Evolutionary conservation across 2,329 filamentous ascomycete species (phyloP).

Genomic region (Claviceps citrina): DNA sequence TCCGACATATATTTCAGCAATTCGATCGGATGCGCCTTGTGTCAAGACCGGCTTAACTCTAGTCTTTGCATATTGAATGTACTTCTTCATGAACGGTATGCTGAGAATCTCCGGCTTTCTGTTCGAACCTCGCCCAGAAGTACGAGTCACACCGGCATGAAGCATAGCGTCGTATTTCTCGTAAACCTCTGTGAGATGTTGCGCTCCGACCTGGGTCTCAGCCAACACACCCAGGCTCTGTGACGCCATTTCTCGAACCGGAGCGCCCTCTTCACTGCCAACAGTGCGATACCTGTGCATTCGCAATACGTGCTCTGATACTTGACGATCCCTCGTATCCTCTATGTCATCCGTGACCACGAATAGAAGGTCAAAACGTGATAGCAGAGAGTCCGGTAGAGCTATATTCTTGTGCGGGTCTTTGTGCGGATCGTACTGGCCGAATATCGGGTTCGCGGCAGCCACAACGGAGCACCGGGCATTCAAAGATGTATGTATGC

Average conservation of each 20-base stretch:
- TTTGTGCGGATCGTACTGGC: conserved; percentile 96
- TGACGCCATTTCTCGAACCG: conserved; percentile 72
- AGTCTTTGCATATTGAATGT: conserved; percentile 94
- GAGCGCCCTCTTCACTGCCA: conserved; percentile 84
- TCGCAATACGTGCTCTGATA: conserved; percentile 90
- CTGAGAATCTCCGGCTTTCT: conserved; percentile 78
- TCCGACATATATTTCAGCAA: conserved; percentile 79
- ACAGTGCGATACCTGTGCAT: conserved; percentile 94
- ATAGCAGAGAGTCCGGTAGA: conserved; percentile 85
- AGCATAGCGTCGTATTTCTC: conserved; percentile 96
- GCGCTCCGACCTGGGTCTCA: conserved; percentile 58
- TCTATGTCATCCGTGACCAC: conserved; percentile 98
- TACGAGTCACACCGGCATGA: conserved; percentile 74
- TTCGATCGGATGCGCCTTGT: conserved; percentile 80
- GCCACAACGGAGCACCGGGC: conserved; percentile 93
- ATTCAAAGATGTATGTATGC: conserved; percentile 94
- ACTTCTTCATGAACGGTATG: conserved; percentile 98
- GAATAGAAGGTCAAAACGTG: conserved; percentile 95
- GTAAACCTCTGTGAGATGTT: conserved; percentile 71
- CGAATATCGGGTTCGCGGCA: conserved; percentile 93
- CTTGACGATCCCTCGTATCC: conserved; percentile 73
- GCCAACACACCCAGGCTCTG: conserved; percentile 80
- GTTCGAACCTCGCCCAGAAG: conserved; percentile 54
- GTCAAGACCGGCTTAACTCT: conserved; percentile 81
- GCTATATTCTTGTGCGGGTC: conserved; percentile 98